Conservation (phyloP, 805 yeast genomes). For the Clavispora carvajalis region DNA sequence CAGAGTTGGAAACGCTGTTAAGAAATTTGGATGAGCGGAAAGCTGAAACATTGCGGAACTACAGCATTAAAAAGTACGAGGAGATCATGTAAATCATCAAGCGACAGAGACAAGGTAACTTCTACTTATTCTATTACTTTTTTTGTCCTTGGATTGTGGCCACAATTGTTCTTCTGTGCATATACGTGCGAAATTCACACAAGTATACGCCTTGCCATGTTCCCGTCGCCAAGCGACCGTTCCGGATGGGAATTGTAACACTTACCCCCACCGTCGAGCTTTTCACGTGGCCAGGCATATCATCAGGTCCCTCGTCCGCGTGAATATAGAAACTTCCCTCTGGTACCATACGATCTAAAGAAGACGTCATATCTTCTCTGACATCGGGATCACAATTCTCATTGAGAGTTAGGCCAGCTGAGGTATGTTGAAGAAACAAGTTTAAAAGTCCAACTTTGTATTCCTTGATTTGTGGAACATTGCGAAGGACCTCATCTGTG, state of each 20-base stretch:
- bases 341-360: constrained; percentile 63
- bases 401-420: constrained; percentile 71
- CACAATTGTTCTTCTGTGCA: constrained; percentile 60
- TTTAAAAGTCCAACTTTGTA: constrained; percentile 61
- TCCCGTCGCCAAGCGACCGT: constrained; percentile 66
- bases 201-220: constrained; percentile 86
- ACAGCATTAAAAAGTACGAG: constrained; percentile 31
- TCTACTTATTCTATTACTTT: constrained; percentile 8
- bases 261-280: constrained; percentile 49
- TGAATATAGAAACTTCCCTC: constrained; percentile 56
- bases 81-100: neutral
- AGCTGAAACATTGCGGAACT: constrained; percentile 27
- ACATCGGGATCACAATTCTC: constrained; percentile 83
- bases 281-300: constrained; percentile 79
- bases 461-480: constrained; percentile 54
- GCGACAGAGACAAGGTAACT: neutral
- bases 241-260: constrained; percentile 60
- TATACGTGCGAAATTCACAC: constrained; percentile 63
- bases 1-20: constrained; percentile 31
- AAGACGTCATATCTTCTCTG: constrained; percentile 58
- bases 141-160: constrained; percentile 68
- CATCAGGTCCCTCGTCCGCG: constrained; percentile 77
- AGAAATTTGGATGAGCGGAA: constrained; percentile 23
- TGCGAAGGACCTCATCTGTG: constrained; percentile 55
- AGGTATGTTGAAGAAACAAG: constrained; percentile 72